Base-by-base conservation (phyloP, 306 rosid species). In the Cucumis cinereus region DNA sequence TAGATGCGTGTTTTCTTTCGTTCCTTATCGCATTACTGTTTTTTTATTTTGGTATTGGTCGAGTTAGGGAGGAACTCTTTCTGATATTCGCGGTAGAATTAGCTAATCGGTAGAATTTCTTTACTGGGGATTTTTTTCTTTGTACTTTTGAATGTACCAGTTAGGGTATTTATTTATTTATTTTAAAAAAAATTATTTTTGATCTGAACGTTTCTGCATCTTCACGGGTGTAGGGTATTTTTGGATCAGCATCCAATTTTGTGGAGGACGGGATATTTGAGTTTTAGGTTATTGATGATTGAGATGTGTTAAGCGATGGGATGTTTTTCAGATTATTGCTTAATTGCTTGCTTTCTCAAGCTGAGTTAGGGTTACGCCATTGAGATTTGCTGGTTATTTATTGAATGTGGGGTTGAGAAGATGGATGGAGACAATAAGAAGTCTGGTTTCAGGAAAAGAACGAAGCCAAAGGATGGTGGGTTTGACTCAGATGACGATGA, bases 371-470 rank as follows among this genome's bases (percentile, higher is more conserved):
- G 85, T 82, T 81, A n/a, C 43, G 49, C 50, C 36, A 14, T 72
- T 47, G 66, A 76, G 73, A 55, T 26, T 78, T 73, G 60, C 45
- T 28, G 10, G 10, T 45, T 63, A 41, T 3, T 70, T 58, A 74
- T 84, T 71, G 75, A 80, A 77, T 24, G 80, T 85, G 79, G 86
- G 91, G 86, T 74, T 78, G 19, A 75, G 28, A 74, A 73, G 67
- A 94, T 94, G 99, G 95, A 90, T 19, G 95, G 86, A 13, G 93
- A 83, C 11, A 88, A 87, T 54, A 79, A 81, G 78, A 84, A 84
- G 89, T 75, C 82, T 75, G 92, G 88, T 66, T 56, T 49, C 17
- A 87, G 82, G 84, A 89, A 81, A 85, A 83, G 98, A 83, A 84
- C 86, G 36, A 89, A 92, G 81, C 84, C 71, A 17, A 67, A 82